Percentiles rank a stretch among this genome's conserved stretches.
phyloP scores from a whole-genome alignment of 768 basidiomycete species.

The Imleria badia region DNA sequence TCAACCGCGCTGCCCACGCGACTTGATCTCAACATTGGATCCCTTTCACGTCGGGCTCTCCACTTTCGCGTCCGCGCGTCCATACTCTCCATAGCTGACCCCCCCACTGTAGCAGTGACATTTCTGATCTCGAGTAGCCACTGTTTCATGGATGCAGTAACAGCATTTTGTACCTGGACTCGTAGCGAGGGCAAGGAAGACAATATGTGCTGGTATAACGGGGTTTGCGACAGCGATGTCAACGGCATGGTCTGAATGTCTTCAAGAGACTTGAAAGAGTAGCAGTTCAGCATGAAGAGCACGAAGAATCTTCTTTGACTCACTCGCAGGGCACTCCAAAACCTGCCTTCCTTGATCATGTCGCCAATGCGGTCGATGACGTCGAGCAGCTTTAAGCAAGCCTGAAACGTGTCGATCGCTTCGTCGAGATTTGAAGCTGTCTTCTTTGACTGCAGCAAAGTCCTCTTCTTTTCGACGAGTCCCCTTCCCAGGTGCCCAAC shows the following conservation, averaged over 20 bases:
- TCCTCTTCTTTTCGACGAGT: constrained; percentile 91
- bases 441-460: constrained; percentile 85
- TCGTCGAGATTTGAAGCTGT: constrained; percentile 95
- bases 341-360: constrained; percentile 91
- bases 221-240: constrained; percentile 86
- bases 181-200: constrained; percentile 91
- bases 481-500: constrained; percentile 86
- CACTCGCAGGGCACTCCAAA: constrained; percentile 95
- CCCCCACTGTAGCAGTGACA: constrained; percentile 80
- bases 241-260: constrained; percentile 91
- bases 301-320: constrained; percentile 33
- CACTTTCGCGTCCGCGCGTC: constrained; percentile 78
- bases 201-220: constrained; percentile 88
- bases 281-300: constrained; percentile 32
- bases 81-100: constrained; percentile 88
- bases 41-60: constrained; percentile 81
- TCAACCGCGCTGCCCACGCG: constrained; percentile 92
- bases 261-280: constrained; percentile 75
- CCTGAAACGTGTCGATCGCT: constrained; percentile 93
- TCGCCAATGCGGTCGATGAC: constrained; percentile 89
- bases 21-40: constrained; percentile 70
- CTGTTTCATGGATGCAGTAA: constrained; percentile 92
- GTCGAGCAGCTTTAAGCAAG: constrained; percentile 88
- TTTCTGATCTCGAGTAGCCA: constrained; percentile 97
- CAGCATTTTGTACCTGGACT: constrained; percentile 86